Percentiles rank a stretch among this genome's conserved stretches.
phyloP scores from a whole-genome alignment of 352 stramenopile species.

The Peronospora destructor region DNA sequence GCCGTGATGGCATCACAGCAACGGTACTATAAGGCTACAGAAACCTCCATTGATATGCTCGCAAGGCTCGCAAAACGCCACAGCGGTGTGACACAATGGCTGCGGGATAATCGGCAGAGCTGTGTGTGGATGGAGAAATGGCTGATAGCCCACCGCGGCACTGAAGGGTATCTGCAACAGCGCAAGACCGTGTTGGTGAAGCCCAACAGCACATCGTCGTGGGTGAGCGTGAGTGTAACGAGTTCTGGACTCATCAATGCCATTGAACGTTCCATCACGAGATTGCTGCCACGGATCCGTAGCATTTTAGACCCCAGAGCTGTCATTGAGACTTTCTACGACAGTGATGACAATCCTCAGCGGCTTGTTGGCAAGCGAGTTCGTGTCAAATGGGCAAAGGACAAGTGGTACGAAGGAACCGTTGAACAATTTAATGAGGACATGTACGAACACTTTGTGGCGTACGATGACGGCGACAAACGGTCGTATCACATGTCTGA shows the following conservation, averaged over 20 bases:
- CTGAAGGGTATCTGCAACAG: constrained; percentile 65
- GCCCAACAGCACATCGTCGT: constrained; percentile 77
- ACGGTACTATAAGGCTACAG: constrained; percentile 80
- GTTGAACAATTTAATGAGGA: constrained; percentile 75
- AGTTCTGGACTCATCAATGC: constrained; percentile 51
- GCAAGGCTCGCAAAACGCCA: constrained; percentile 75
- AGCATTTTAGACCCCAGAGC: constrained; percentile 38
- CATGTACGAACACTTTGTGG: constrained; percentile 76
- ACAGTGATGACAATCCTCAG: constrained; percentile 83
- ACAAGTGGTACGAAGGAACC: constrained; percentile 83
- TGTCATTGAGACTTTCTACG: constrained; percentile 72
- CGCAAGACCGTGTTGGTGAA: constrained; percentile 76
- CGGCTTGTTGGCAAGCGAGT: constrained; percentile 79
- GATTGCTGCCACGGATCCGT: constrained; percentile 52
- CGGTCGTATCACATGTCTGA: constrained; percentile 86
- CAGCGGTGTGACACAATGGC: constrained; percentile 49
- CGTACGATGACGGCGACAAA: constrained; percentile 84
- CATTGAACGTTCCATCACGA: constrained; percentile 53
- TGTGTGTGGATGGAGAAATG: constrained; percentile 84
- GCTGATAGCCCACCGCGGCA: constrained; percentile 55
- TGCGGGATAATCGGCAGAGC: constrained; percentile 54
- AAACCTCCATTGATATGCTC: constrained; percentile 84
- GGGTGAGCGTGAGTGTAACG: constrained; percentile 57
- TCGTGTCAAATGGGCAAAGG: constrained; percentile 84
- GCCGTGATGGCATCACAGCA: constrained; percentile 81